phyloP scores from a whole-genome alignment of 257 asterid genomes.

The Penstemon davidsonii region DNA sequence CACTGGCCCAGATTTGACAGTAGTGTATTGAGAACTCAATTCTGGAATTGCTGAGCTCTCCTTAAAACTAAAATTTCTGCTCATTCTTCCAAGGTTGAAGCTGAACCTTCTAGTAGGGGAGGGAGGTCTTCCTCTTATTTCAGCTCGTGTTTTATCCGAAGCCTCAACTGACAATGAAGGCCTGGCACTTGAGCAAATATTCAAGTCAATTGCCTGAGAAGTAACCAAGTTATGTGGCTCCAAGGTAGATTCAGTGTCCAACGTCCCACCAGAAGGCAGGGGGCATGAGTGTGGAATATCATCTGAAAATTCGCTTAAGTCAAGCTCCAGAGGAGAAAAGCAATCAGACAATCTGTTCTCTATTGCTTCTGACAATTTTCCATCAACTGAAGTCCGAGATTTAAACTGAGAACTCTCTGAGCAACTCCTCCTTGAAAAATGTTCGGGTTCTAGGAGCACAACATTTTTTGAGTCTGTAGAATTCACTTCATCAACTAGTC shows the following conservation, averaged over 20 bases:
- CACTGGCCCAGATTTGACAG: conserved; percentile 56
- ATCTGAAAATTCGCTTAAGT: conserved; percentile 35
- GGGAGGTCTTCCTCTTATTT: conserved; percentile 57
- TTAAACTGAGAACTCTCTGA: conserved; percentile 46
- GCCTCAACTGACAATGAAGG: conserved; percentile 37
- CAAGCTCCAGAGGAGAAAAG: conserved; percentile 47
- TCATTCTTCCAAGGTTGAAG: conserved; percentile 67
- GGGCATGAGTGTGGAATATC: conserved; percentile 65
- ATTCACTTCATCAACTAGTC: conserved; percentile 29
- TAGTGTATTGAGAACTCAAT: conserved; percentile 36
- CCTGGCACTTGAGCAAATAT: conserved; percentile 25
- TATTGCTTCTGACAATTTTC: conserved; percentile 36
- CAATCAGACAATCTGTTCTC: conserved; percentile 48
- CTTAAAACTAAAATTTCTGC: conserved; percentile 87
- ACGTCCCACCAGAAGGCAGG: conserved; percentile 41
- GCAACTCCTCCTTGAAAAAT: conserved; percentile 37
- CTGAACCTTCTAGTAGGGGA: conserved; percentile 77
- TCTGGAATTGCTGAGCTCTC: conserved; percentile 60
- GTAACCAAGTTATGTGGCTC: conserved; percentile 26
- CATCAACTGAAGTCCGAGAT: conserved; percentile 45
- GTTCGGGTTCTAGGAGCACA: conserved; percentile 47
- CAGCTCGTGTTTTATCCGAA: conserved; percentile 36
- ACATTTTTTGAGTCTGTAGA: conserved; percentile 38
- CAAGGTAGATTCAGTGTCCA: conserved; percentile 14
- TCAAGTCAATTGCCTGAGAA: conserved; percentile 35